Base-by-base conservation (phyloP, 371 early-diverging fungal species). In the Encephalitozoon hellem region DNA sequence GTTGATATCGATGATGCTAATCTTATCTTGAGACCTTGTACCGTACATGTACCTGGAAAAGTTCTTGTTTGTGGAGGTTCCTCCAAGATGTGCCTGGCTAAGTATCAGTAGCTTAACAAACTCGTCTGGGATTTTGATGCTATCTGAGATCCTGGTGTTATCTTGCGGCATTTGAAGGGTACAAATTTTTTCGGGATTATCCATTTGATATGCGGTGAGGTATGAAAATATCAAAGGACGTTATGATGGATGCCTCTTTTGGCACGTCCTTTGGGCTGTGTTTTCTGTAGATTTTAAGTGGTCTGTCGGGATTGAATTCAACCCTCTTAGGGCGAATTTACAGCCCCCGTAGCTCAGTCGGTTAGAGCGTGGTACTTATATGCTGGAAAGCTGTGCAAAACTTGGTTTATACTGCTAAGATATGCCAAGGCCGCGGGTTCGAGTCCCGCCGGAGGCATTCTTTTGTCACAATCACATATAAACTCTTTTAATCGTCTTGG, bases 1-100 rank as follows among this genome's bases (percentile, higher is more conserved):
- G 82, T 90, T 91, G 69, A 95, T 86, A 90, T 97, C 93, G 87
- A 99, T 93, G 84, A 99, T 87, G n/a, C 65, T 74, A 23, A 85
- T 80, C 23, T 76, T 79, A 32, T 85, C 84, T 15, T 42, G 23
- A 72, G 69, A 51, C 73, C 86, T 77, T 42, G 25, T 34, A 1
- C 81, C 82, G 51, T 67, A 82, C 3, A 84, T 45, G 64, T 84
- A 84, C 43, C 79, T 75, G 43, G 69, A 64, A 80, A 85, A 81
- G 23, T 70, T 78, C 63, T 80, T 78, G 41, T 77, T 80, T 12
- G 74, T 25, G 26, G 72, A 79, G 47, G 68, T 69, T 54, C 86
- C 84, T 42, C 86, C 86, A 21, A 85, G 71, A 69, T 85, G 86
- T 53, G 82, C 68, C n/a, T 77, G 70, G 34, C 79, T 68, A 18